These are phyloP conservation scores for Nemania sp. DNA, from an alignment of 2,329 filamentous ascomycete genomes.

Conservation along the genomic window DNA sequence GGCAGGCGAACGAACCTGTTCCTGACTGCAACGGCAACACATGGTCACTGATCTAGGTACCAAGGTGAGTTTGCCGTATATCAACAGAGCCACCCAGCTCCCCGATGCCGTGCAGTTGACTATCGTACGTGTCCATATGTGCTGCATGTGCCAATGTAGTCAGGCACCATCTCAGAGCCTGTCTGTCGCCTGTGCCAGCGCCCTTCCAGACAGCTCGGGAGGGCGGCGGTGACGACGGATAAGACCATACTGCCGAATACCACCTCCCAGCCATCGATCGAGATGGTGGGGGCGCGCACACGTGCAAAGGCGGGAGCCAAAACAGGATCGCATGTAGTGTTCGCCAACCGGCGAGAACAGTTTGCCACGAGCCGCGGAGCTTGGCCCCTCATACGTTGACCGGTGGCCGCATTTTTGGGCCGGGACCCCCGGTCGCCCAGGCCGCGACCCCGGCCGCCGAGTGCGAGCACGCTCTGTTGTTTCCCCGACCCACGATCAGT, in stretches of 20 bases:
- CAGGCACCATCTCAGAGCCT: too few relatives aligned
- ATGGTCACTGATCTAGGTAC: too few relatives aligned
- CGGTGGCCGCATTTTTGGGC: slow-evolving; percentile 28
- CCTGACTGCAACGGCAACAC: too few relatives aligned
- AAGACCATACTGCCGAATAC: slow-evolving; percentile 1
- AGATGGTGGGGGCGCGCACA: slow-evolving; percentile 1
- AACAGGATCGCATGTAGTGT: slow-evolving; percentile 7
- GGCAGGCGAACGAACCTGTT: too few relatives aligned
- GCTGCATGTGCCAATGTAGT: too few relatives aligned
- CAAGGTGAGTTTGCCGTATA: too few relatives aligned
- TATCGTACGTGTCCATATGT: too few relatives aligned
- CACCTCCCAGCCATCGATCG: slow-evolving; percentile 5
- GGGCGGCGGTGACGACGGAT: background rate
- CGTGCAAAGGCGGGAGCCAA: slow-evolving; percentile 7
- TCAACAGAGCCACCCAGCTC: background rate
- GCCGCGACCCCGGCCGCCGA: slow-evolving; percentile 33
- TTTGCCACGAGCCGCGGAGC: slow-evolving; percentile 33
- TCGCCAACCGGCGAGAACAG: slow-evolving; percentile 11
- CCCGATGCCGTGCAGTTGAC: background rate
- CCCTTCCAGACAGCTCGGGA: slow-evolving; percentile 1
- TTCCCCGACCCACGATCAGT: slow-evolving; percentile 34
- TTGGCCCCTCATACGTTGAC: slow-evolving; percentile 28
- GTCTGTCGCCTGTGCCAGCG: too few relatives aligned
- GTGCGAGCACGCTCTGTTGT: slow-evolving; percentile 29
- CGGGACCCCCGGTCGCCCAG: slow-evolving; percentile 27